A percentile compares a stretch with the other conserved stretches of the same genome.
Conservation (phyloP, 441 rosid genomes). For the Populus tomentosa region DNA sequence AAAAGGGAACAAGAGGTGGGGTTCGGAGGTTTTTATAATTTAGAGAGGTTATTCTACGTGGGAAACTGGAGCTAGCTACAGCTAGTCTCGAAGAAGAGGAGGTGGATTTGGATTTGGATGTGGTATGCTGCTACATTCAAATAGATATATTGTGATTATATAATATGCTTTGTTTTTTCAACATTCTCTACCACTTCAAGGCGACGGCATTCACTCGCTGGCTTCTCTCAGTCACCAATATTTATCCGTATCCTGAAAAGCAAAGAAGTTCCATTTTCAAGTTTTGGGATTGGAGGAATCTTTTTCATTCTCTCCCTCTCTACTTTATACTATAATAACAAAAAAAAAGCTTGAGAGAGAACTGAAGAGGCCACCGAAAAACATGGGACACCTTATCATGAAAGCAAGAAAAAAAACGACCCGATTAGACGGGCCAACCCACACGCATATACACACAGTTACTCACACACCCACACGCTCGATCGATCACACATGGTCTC, state of each 20-base stretch:
- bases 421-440: constrained; percentile 69
- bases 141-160: background rate
- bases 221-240: background rate
- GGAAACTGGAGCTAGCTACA: constrained; percentile 31
- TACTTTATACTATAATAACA: constrained; percentile 10
- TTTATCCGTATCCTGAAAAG: constrained; percentile 35
- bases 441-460: constrained; percentile 37
- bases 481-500: background rate
- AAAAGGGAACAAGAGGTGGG: constrained; percentile 13
- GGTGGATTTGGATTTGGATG: background rate
- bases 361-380: constrained; percentile 83
- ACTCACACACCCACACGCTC: constrained; percentile 20
- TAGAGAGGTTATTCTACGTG: constrained; percentile 9
- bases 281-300: constrained; percentile 60
- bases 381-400: constrained; percentile 73
- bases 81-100: constrained; percentile 40
- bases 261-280: constrained; percentile 35
- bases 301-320: constrained; percentile 16
- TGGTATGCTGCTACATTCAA: constrained; percentile 17
- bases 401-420: constrained; percentile 54
- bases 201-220: constrained; percentile 36
- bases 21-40: constrained; percentile 14
- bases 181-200: constrained; percentile 26
- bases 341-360: background rate
- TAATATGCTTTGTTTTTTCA: constrained; percentile 15